These are phyloP conservation scores for Dactylorhiza incarnata DNA, from an alignment of 106 monocot species.

Conservation along the genomic window DNA sequence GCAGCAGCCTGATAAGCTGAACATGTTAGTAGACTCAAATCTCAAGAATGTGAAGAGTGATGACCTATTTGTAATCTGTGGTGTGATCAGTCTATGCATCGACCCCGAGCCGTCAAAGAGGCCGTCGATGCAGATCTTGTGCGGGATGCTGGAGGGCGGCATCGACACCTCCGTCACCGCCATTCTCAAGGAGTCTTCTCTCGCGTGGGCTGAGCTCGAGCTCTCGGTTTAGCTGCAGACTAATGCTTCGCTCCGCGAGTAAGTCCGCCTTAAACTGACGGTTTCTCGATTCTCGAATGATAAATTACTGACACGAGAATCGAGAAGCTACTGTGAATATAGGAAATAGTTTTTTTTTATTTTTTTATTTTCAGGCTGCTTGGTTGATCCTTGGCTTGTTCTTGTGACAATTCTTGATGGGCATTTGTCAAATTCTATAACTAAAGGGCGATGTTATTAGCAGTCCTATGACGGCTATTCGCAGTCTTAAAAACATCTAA, in stretches of 20 bases:
- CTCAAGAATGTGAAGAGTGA: slow-evolving; percentile 62
- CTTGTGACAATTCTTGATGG: not conserved
- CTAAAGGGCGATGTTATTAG: too few relatives aligned
- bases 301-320: not conserved
- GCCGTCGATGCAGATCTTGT: slow-evolving; percentile 76
- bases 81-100: slow-evolving; percentile 61
- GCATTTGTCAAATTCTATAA: not conserved
- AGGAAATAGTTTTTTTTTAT: not conserved
- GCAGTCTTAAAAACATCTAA: too few relatives aligned
- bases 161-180: slow-evolving; percentile 63
- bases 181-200: slow-evolving; percentile 49
- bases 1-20: slow-evolving; percentile 39
- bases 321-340: not conserved
- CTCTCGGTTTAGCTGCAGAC: slow-evolving; percentile 13
- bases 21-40: slow-evolving; percentile 58
- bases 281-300: too few relatives aligned
- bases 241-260: not conserved
- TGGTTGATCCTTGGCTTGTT: not conserved
- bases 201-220: slow-evolving; percentile 74
- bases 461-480: too few relatives aligned
- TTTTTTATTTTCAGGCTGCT: not conserved
- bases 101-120: slow-evolving; percentile 65
- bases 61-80: slow-evolving; percentile 48
- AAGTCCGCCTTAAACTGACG: too few relatives aligned
- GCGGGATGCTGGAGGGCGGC: slow-evolving; percentile 70